A percentile compares a stretch with the other conserved stretches of the same genome.
These are phyloP conservation scores for Escovopsis sp. DNA, from an alignment of 2,329 filamentous ascomycete genomes.

Conservation along the genomic window DNA sequence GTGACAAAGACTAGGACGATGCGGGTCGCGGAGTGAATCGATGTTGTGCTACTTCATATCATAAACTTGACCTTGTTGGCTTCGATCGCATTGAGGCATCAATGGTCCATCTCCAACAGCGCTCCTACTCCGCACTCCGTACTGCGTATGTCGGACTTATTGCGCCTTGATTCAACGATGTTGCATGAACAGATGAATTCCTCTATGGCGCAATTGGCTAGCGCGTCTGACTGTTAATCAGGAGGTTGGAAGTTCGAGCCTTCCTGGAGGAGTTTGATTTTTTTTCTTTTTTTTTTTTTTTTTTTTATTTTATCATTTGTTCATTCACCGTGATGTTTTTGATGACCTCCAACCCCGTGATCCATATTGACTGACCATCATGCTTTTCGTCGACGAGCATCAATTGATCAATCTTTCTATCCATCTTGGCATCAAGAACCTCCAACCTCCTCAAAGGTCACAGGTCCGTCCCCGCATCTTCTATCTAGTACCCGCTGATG, in stretches of 20 bases:
- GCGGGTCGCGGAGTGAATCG: not conserved
- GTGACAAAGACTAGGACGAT: not conserved
- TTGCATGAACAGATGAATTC: constrained; percentile 3
- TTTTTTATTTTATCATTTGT: not conserved
- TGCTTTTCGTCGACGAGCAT: no score
- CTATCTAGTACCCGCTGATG: not conserved
- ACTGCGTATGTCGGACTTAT: not conserved
- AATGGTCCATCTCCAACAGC: not conserved
- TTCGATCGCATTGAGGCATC: no score
- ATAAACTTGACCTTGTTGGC: no score
- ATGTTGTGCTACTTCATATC: not conserved
- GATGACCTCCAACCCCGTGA: no score
- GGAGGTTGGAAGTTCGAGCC: constrained; percentile 9
- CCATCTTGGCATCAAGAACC: no score
- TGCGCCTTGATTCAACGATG: no score
- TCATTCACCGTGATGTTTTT: no score
- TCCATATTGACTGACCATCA: no score
- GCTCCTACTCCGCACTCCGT: not conserved
- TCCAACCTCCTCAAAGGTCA: no score
- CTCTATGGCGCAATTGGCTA: constrained; percentile 38
- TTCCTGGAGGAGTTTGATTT: constrained; percentile 6
- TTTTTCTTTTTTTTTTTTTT: not conserved
- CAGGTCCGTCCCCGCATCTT: not conserved
- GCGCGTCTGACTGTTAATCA: constrained; percentile 43
- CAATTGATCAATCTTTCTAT: no score